Evolutionary conservation across 495 filamentous ascomycete species (phyloP).

Genomic region (Chlorociboria aeruginascens): DNA sequence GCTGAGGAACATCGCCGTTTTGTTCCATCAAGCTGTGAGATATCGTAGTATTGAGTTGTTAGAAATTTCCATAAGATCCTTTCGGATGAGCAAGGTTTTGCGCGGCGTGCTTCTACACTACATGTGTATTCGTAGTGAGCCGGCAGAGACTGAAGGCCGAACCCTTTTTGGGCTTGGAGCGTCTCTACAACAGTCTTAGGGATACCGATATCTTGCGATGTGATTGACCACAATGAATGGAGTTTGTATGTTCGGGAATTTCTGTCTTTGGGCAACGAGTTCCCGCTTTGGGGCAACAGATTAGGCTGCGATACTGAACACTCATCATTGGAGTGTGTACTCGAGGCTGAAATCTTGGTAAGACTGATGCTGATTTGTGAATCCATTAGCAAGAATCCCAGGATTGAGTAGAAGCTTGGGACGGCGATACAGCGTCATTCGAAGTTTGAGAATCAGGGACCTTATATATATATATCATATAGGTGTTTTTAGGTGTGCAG

Average conservation of each 20-base stretch:
- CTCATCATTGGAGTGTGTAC: background rate
- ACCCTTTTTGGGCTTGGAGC: slow-evolving; percentile 1
- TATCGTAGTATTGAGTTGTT: slow-evolving; percentile 2
- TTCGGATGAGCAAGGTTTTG: background rate
- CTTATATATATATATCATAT: no score
- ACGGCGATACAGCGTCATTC: no score
- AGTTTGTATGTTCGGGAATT: slow-evolving; percentile 3
- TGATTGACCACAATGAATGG: slow-evolving; percentile 2
- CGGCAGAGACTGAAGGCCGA: background rate
- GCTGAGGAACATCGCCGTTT: slow-evolving; percentile 2
- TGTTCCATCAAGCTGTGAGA: slow-evolving; percentile 4
- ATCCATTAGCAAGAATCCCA: no score
- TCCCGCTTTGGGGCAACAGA: slow-evolving; percentile 1
- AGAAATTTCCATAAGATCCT: slow-evolving; percentile 9
- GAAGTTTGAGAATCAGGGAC: no score
- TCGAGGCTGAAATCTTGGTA: slow-evolving; percentile 2
- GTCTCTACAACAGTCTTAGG: slow-evolving; percentile 2
- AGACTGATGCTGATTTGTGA: no score
- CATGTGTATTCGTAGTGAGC: slow-evolving; percentile 5
- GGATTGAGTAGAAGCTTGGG: no score
- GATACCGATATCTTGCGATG: slow-evolving; percentile 6
- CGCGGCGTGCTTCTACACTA: slow-evolving; percentile 1
- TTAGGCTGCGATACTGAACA: slow-evolving; percentile 7
- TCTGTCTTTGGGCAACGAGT: background rate
- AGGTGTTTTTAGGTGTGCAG: no score